A percentile compares a stretch with the other conserved stretches of the same genome.
Evolutionary conservation across 2,329 filamentous ascomycete genomes (phyloP).

Genomic region (Onygenales sp.): DNA sequence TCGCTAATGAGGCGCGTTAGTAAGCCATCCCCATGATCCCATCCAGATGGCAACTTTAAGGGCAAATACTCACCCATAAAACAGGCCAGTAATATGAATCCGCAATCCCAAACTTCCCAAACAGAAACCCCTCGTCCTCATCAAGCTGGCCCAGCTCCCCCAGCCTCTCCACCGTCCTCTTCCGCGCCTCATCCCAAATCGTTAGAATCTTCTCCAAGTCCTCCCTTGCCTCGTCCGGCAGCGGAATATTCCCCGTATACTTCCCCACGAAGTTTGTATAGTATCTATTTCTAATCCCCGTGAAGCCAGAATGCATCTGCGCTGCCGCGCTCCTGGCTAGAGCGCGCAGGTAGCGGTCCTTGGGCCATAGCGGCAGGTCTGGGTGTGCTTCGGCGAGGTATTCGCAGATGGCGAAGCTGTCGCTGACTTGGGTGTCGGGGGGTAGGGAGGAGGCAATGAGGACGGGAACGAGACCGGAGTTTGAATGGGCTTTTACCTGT

Average conservation of each 20-base stretch:
- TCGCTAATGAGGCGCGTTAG: conserved; percentile 13
- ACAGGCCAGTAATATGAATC: conserved; percentile 32
- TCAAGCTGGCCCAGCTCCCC: conserved; percentile 12
- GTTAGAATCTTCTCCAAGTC: conserved; percentile 19
- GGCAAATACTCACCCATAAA: conserved; percentile 22
- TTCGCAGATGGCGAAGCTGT: conserved; percentile 25
- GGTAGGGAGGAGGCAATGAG: conserved; percentile 17
- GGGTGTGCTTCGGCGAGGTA: conserved; percentile 25
- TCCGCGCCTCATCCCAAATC: conserved; percentile 20
- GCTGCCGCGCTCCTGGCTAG: conserved; percentile 23
- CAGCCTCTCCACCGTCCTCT: conserved; percentile 16
- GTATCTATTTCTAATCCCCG: conserved; percentile 16
- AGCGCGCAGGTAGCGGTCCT: conserved; percentile 22
- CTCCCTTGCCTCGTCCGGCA: conserved; percentile 15
- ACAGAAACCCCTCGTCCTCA: conserved; percentile 26
- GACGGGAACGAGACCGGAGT: conserved; percentile 22
- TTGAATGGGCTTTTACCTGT: conserved; percentile 18
- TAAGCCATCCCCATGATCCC: background rate
- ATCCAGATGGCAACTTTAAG: background rate
- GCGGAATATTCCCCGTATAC: conserved; percentile 23
- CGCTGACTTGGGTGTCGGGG: conserved; percentile 14
- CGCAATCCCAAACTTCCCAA: conserved; percentile 27
- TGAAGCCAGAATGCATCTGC: conserved; percentile 27
- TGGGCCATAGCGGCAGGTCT: conserved; percentile 21
- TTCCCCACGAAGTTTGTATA: conserved; percentile 21